These are phyloP conservation scores for Russula sp. DNA, from an alignment of 768 basidiomycete species.

Conservation along the genomic window DNA sequence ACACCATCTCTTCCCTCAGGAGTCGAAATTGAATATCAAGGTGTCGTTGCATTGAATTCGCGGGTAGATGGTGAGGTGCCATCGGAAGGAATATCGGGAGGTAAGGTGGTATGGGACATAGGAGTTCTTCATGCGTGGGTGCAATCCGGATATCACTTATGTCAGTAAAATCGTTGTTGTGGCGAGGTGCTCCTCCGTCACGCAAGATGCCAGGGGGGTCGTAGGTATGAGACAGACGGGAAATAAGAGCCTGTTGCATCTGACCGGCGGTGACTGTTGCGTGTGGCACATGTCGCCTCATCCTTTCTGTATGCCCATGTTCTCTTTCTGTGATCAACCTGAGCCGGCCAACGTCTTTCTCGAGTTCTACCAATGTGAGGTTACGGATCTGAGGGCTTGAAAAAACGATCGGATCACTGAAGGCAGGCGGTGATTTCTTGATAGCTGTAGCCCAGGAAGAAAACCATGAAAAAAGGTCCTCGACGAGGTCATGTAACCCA, in stretches of 20 bases:
- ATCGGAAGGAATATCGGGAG: slow-evolving; percentile 52
- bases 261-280: slow-evolving; percentile 18
- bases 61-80: slow-evolving; percentile 55
- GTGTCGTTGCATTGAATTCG: slow-evolving; percentile 53
- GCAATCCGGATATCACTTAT: slow-evolving; percentile 57
- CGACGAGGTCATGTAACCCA: slow-evolving; percentile 34
- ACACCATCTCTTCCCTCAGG: slow-evolving; percentile 66
- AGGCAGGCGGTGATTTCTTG: slow-evolving; percentile 32
- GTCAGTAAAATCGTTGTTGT: slow-evolving; percentile 58
- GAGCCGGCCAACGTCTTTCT: slow-evolving; percentile 29
- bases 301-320: slow-evolving; percentile 29
- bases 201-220: slow-evolving; percentile 50
- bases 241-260: slow-evolving; percentile 32
- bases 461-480: slow-evolving; percentile 39
- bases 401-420: slow-evolving; percentile 38
- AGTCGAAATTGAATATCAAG: slow-evolving; percentile 72
- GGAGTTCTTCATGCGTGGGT: slow-evolving; percentile 62
- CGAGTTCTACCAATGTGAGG: slow-evolving; percentile 32
- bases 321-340: slow-evolving; percentile 47
- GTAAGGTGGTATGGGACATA: slow-evolving; percentile 42
- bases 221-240: slow-evolving; percentile 36
- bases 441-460: slow-evolving; percentile 41
- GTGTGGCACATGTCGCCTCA: slow-evolving; percentile 1
- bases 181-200: slow-evolving; percentile 41
- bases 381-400: slow-evolving; percentile 29